phyloP scores from a whole-genome alignment of 805 yeast species.

The Wickerhamomyces ciferrii region DNA sequence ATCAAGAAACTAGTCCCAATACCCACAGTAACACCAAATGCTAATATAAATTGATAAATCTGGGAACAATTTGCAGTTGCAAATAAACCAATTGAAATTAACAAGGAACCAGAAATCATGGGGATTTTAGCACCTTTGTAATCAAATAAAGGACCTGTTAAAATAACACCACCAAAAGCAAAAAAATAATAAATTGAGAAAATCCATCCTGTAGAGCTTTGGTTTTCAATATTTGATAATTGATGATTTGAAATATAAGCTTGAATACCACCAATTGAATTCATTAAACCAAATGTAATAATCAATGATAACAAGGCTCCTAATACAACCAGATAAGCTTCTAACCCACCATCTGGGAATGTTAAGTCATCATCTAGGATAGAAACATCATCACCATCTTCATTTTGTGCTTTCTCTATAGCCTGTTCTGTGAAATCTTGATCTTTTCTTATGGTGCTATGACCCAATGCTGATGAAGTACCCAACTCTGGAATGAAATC shows the following conservation, averaged over 20 bases:
- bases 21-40: conserved; percentile 51
- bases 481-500: background rate
- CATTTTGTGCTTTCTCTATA: background rate
- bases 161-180: conserved; percentile 25
- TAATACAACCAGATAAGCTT: conserved; percentile 28
- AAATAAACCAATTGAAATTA: conserved; percentile 44
- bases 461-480: background rate
- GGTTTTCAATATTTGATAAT: conserved; percentile 35
- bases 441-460: background rate
- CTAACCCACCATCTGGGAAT: conserved; percentile 36
- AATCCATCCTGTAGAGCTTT: conserved; percentile 65
- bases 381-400: background rate
- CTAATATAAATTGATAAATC: conserved; percentile 55
- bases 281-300: conserved; percentile 59
- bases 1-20: conserved; percentile 45
- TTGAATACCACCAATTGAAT: conserved; percentile 63
- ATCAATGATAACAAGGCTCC: conserved; percentile 49
- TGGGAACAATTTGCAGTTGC: conserved; percentile 42
- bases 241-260: conserved; percentile 54
- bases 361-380: background rate
- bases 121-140: conserved; percentile 47
- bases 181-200: conserved; percentile 34
- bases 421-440: background rate
- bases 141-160: conserved; percentile 50
- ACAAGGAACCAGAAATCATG: conserved; percentile 36